These are phyloP conservation scores for Myxozyma udenii DNA, from an alignment of 805 yeast species.

Conservation along the genomic window DNA sequence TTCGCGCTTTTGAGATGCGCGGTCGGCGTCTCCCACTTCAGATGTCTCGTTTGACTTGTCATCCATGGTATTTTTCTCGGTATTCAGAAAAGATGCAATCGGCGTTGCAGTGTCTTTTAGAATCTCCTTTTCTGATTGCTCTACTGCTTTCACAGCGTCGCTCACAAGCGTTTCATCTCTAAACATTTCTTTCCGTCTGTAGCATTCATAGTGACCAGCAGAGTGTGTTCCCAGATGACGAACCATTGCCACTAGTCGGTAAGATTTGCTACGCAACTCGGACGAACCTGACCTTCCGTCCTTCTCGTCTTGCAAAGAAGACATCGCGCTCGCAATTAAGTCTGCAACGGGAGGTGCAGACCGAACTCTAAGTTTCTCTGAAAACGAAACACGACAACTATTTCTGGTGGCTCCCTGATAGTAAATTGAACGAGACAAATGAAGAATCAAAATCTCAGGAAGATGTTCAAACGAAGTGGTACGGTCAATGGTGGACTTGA, in stretches of 20 bases:
- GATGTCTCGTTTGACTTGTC: neutral
- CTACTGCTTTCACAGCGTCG: too few relatives aligned
- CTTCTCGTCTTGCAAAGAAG: neutral
- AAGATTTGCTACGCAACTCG: conserved; percentile 34
- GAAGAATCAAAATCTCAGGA: conserved; percentile 74
- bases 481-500: conserved; percentile 67
- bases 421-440: conserved; percentile 79
- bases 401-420: conserved; percentile 69
- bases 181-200: conserved; percentile 52
- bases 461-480: conserved; percentile 57
- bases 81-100: too few relatives aligned
- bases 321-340: neutral
- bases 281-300: neutral
- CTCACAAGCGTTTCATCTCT: conserved; percentile 5
- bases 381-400: conserved; percentile 66
- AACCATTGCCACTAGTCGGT: conserved; percentile 66
- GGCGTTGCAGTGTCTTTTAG: too few relatives aligned
- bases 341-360: neutral
- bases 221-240: conserved; percentile 72
- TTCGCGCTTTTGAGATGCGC: conserved; percentile 10
- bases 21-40: neutral
- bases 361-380: conserved; percentile 49
- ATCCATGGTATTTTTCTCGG: too few relatives aligned
- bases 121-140: too few relatives aligned
- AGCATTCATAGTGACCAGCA: conserved; percentile 34